A percentile compares a stretch with the other conserved stretches of the same genome.
These are phyloP conservation scores for Raffaelea albimanens DNA, from an alignment of 2,329 filamentous ascomycete species.

Conservation along the genomic window DNA sequence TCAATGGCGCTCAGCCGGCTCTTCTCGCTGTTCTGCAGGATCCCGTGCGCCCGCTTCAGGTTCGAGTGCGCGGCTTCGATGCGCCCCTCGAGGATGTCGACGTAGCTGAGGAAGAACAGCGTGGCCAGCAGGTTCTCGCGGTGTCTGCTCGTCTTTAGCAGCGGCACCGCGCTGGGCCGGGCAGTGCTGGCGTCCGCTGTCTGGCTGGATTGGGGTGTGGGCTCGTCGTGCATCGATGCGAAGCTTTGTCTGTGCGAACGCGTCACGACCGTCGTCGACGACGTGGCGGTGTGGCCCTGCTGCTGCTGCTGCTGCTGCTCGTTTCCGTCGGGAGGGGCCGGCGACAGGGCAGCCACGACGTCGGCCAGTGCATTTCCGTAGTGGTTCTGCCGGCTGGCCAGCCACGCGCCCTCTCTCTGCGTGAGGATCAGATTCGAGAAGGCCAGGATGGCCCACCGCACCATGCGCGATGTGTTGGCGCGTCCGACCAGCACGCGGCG, in stretches of 20 bases:
- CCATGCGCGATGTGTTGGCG: constrained; percentile 35
- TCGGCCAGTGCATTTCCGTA: constrained; percentile 27
- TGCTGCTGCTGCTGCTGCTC: not conserved
- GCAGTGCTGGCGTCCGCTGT: too few species aligned
- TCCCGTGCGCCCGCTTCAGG: constrained; percentile 36
- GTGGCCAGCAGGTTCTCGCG: constrained; percentile 37
- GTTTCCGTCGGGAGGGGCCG: not conserved
- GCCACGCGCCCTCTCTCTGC: constrained; percentile 22
- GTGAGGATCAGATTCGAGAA: constrained; percentile 37
- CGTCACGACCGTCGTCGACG: too few species aligned
- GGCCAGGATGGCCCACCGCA: constrained; percentile 37
- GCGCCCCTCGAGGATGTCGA: constrained; percentile 35
- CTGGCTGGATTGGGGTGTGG: too few species aligned
- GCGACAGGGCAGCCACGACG: constrained; percentile 14
- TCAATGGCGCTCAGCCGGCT: constrained; percentile 28
- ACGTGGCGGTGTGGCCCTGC: too few species aligned
- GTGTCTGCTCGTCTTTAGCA: constrained; percentile 19
- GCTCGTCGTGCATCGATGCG: too few species aligned
- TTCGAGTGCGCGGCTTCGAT: constrained; percentile 37
- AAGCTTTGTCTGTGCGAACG: too few species aligned
- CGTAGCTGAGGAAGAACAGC: constrained; percentile 44
- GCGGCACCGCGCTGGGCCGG: too few species aligned
- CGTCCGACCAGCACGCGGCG: constrained; percentile 37
- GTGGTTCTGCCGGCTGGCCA: constrained; percentile 24
- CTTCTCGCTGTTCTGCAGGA: constrained; percentile 34